Percentiles rank a stretch among this genome's conserved stretches.
phyloP scores from a whole-genome alignment of 345 rosid genomes.

The Populus nigra region DNA sequence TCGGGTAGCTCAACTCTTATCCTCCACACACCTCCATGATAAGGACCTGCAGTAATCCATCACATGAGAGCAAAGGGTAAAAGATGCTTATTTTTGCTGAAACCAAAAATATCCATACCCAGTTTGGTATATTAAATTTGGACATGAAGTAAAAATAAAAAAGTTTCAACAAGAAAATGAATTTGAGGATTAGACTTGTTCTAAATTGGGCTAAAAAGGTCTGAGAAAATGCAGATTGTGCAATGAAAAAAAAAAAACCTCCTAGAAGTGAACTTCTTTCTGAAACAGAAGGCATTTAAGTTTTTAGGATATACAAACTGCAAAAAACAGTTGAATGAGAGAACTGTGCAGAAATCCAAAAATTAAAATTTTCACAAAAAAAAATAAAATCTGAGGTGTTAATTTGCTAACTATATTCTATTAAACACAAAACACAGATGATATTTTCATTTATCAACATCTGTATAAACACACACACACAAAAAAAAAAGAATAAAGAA shows the following conservation, averaged over 20 bases:
- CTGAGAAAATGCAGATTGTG: not conserved
- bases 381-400: not conserved
- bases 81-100: not conserved
- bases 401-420: not conserved
- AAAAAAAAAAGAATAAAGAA: not conserved
- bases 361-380: not conserved
- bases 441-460: not conserved
- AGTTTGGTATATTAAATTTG: not conserved
- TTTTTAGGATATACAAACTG: not conserved
- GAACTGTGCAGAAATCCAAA: not conserved
- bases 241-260: not conserved
- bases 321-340: not conserved
- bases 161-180: not conserved
- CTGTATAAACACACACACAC: not conserved
- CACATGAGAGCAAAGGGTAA: not conserved
- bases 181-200: not conserved
- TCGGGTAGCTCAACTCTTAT: conserved; percentile 94
- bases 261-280: not conserved
- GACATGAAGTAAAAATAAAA: not conserved
- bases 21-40: conserved; percentile 94
- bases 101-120: too few relatives aligned
- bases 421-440: not conserved
- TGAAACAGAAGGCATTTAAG: not conserved
- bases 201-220: not conserved
- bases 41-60: conserved; percentile 62